phyloP scores from a whole-genome alignment of 1,284 basidiomycete genomes.

The Microbotryum violaceum region DNA sequence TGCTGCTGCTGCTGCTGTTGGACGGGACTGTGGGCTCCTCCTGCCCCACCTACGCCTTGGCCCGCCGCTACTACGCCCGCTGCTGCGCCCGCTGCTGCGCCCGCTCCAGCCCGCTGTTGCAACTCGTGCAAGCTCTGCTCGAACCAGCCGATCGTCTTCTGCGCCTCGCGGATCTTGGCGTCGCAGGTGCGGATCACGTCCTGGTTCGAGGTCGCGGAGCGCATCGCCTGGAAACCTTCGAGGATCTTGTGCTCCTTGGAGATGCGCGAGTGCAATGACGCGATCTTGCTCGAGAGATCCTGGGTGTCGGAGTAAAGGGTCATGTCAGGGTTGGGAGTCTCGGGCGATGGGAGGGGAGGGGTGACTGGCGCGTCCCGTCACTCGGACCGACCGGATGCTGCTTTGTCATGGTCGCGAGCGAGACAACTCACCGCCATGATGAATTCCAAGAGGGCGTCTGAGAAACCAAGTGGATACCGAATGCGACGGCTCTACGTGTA shows the following conservation, averaged over 20 bases:
- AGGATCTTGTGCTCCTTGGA: conserved; percentile 86
- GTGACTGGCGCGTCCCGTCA: no score
- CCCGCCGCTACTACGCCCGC: conserved; percentile 5
- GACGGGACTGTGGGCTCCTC: conserved; percentile 38
- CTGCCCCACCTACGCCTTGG: conserved; percentile 1
- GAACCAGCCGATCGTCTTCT: conserved; percentile 77
- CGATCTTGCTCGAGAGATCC: conserved; percentile 55
- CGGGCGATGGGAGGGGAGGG: no score
- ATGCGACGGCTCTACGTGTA: no score
- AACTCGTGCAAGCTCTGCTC: conserved; percentile 77
- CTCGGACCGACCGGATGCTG: no score
- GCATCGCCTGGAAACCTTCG: conserved; percentile 70
- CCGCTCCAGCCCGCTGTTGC: conserved; percentile 57
- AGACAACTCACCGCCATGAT: no score
- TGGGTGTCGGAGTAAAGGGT: no score
- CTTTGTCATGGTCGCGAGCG: no score
- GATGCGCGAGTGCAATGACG: conserved; percentile 81
- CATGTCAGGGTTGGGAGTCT: no score
- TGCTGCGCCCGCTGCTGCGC: conserved; percentile 49
- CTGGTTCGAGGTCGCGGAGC: conserved; percentile 73
- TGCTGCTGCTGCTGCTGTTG: conserved; percentile 1
- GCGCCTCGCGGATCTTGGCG: conserved; percentile 78
- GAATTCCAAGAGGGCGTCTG: no score
- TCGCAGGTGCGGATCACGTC: conserved; percentile 68
- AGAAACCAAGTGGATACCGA: no score